Evolutionary conservation across 768 basidiomycete species (phyloP).

Genomic region (Termitomyces sp.): DNA sequence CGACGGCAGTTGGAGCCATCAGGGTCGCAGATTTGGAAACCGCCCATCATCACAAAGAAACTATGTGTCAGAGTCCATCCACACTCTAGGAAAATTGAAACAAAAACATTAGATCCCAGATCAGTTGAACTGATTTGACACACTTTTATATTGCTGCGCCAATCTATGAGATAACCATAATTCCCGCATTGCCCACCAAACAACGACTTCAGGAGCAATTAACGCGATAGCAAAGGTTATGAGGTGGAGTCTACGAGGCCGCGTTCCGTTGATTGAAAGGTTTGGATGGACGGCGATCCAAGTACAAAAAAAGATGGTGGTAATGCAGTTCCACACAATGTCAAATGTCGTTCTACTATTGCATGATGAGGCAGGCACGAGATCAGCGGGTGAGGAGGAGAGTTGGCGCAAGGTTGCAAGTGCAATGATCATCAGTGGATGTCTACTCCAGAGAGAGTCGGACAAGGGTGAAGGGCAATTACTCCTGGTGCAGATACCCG

Average conservation of each 20-base stretch:
- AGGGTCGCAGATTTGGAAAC: conserved; percentile 12
- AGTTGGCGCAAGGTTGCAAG: too few relatives aligned
- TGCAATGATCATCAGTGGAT: too few relatives aligned
- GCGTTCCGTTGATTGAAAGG: conserved; percentile 8
- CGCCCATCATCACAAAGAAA: conserved; percentile 21
- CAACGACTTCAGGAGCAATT: conserved; percentile 17
- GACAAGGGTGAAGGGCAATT: too few relatives aligned
- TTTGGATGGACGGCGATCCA: conserved; percentile 18
- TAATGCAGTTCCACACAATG: conserved; percentile 19
- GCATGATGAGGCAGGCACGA: too few relatives aligned
- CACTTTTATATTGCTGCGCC: conserved; percentile 6
- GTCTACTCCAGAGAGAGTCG: too few relatives aligned
- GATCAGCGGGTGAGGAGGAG: too few relatives aligned
- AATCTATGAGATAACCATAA: too few relatives aligned
- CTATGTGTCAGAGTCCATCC: too few relatives aligned
- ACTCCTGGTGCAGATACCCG: too few relatives aligned
- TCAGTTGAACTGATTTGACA: too few relatives aligned
- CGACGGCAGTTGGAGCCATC: not conserved
- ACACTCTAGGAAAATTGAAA: not conserved
- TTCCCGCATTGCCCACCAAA: conserved; percentile 13
- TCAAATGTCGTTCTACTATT: too few relatives aligned
- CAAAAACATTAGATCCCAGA: too few relatives aligned
- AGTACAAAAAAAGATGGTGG: not conserved
- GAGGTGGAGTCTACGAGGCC: not conserved
- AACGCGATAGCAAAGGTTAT: conserved; percentile 7